A percentile compares a stretch with the other conserved stretches of the same genome.
These are phyloP conservation scores for Raphidocelis subcapitata DNA, from an alignment of 139 green algal genomes.

Conservation along the genomic window DNA sequence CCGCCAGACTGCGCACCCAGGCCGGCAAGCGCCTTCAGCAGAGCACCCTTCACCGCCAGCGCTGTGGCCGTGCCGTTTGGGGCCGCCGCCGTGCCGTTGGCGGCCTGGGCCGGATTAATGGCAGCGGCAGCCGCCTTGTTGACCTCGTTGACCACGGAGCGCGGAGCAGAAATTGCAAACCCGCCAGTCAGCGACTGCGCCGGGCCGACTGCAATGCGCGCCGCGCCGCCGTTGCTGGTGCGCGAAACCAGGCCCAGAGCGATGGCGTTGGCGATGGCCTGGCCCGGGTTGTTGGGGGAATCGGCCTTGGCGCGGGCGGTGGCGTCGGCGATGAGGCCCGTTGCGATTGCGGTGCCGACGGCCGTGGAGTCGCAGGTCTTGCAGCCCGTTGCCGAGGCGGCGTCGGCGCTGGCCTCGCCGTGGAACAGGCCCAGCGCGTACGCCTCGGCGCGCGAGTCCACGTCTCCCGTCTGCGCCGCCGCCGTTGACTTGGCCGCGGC, in stretches of 20 bases:
- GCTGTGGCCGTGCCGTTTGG: no score
- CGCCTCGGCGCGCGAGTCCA: neutral
- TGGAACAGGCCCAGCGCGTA: conserved; percentile 1
- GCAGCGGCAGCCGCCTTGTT: no score
- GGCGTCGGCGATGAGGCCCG: conserved; percentile 8
- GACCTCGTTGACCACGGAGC: no score
- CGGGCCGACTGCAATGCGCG: conserved; percentile 13
- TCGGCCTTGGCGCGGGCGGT: conserved; percentile 1
- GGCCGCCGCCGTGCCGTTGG: no score
- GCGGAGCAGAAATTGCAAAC: conserved; percentile 15
- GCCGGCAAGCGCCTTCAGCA: no score
- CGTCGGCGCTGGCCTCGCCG: neutral
- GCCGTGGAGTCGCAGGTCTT: conserved; percentile 4
- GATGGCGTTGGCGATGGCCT: conserved; percentile 23
- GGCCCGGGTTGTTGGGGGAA: conserved; percentile 9
- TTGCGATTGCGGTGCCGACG: conserved; percentile 1
- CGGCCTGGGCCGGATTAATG: no score
- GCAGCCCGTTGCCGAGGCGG: conserved; percentile 3
- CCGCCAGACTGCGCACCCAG: no score
- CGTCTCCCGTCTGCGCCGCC: conserved; percentile 20
- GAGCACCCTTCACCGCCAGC: no score
- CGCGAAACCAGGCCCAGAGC: conserved; percentile 13
- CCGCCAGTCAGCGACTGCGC: conserved; percentile 13
- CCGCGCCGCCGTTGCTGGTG: conserved; percentile 18
- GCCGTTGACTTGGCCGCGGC: conserved; percentile 1